These are phyloP conservation scores for Anisodus tanguticus DNA, from an alignment of 257 asterid species.

Conservation along the genomic window DNA sequence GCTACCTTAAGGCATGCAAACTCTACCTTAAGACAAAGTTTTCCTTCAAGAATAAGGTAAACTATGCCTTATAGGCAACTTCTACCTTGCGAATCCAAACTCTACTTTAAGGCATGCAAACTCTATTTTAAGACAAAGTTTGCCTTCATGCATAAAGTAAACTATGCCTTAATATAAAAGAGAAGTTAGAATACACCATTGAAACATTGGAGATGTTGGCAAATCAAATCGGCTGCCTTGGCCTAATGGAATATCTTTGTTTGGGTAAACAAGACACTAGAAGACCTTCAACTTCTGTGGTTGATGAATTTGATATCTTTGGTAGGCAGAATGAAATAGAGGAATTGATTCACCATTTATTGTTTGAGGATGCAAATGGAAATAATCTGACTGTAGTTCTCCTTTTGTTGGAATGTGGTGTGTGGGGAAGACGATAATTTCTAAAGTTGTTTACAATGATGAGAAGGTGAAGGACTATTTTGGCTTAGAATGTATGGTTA, in stretches of 20 bases:
- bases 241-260: not conserved
- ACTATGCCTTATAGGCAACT: too few relatives aligned
- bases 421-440: conserved; percentile 67
- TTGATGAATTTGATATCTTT: conserved; percentile 16
- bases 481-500: conserved; percentile 30
- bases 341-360: conserved; percentile 8
- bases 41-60: too few relatives aligned
- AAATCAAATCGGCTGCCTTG: not conserved
- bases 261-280: not conserved
- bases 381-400: not conserved
- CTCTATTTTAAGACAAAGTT: too few relatives aligned
- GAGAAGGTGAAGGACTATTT: conserved; percentile 42
- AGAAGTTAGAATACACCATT: not conserved
- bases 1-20: too few relatives aligned
- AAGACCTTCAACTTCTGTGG: conserved; percentile 29
- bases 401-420: conserved; percentile 44
- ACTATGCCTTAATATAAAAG: not conserved
- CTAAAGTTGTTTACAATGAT: conserved; percentile 57
- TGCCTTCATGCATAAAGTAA: too few relatives aligned
- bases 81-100: too few relatives aligned
- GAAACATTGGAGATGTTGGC: conserved; percentile 13
- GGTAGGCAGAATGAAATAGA: conserved; percentile 29
- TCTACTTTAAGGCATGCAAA: too few relatives aligned
- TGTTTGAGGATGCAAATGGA: not conserved
- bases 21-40: too few relatives aligned